These are phyloP conservation scores for Cephaloascus fragrans DNA, from an alignment of 805 yeast species.

Conservation along the genomic window DNA sequence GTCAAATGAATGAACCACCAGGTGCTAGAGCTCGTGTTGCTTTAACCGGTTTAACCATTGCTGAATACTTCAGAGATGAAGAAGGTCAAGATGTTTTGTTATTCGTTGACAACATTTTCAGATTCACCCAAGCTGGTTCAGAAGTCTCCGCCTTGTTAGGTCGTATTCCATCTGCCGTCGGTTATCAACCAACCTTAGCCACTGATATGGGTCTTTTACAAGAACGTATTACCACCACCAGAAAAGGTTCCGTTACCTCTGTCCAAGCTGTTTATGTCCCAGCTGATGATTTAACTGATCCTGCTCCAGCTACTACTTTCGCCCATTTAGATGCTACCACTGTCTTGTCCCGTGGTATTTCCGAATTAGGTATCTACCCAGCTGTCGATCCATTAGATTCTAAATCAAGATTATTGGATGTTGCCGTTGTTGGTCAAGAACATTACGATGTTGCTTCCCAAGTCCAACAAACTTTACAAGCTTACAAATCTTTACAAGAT, in stretches of 20 bases:
- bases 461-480: conserved; percentile 98
- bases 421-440: conserved; percentile 95
- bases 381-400: conserved; percentile 99
- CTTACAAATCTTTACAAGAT: conserved; percentile 99
- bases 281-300: conserved; percentile 99
- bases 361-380: conserved; percentile 99
- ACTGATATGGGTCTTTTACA: conserved; percentile 99
- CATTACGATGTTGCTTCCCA: conserved; percentile 91
- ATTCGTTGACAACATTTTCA: conserved; percentile 99
- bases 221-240: conserved; percentile 99
- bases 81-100: conserved; percentile 99
- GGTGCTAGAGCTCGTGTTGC: conserved; percentile 99
- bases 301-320: conserved; percentile 99
- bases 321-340: conserved; percentile 99
- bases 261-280: conserved; percentile 99
- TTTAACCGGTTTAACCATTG: conserved; percentile 98
- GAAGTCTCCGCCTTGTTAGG: conserved; percentile 99
- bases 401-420: conserved; percentile 97
- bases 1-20: conserved; percentile 99
- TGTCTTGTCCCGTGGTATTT: conserved; percentile 98
- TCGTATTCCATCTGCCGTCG: conserved; percentile 99
- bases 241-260: conserved; percentile 99
- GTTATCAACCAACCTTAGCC: conserved; percentile 99
- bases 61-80: conserved; percentile 99
- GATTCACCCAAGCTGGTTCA: conserved; percentile 99